These are phyloP conservation scores for Flaveria ramosissima DNA, from an alignment of 129 eudicot genomes.

Conservation along the genomic window DNA sequence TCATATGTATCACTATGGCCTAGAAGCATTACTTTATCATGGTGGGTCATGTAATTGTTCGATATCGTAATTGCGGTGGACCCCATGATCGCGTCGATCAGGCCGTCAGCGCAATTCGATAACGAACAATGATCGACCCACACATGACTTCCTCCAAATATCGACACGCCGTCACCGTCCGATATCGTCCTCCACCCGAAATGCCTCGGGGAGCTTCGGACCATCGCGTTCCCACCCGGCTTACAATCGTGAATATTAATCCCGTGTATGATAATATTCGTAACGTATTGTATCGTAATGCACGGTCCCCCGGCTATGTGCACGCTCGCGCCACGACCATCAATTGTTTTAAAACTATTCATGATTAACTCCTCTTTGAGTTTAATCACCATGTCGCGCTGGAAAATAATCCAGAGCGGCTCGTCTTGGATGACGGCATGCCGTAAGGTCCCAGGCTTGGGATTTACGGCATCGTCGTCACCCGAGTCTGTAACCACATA, in stretches of 20 bases:
- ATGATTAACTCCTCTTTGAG: conserved; percentile 16
- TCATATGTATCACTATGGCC: conserved; percentile 60
- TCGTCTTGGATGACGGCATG: conserved; percentile 1
- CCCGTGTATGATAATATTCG: background rate
- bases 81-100: conserved; percentile 18
- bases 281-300: conserved; percentile 18
- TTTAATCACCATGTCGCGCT: conserved; percentile 16
- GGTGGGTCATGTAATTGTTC: conserved; percentile 66
- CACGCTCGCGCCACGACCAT: conserved; percentile 10
- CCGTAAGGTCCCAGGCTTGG: conserved; percentile 5
- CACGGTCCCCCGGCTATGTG: conserved; percentile 10
- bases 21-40: conserved; percentile 71
- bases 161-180: conserved; percentile 11
- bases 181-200: conserved; percentile 9
- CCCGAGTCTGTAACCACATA: conserved; percentile 1
- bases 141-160: conserved; percentile 16
- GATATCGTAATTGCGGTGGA: conserved; percentile 45
- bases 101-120: conserved; percentile 16
- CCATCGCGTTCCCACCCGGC: conserved; percentile 11
- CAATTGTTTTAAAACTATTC: conserved; percentile 11
- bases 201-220: conserved; percentile 11
- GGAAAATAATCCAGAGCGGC: conserved; percentile 22
- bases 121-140: conserved; percentile 19
- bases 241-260: conserved; percentile 13
- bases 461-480: conserved; percentile 11